Evolutionary conservation across 106 monocot genomes (phyloP), one percentile per base, ranked within the genome.

Genomic region (Ottelia alismoides): DNA sequence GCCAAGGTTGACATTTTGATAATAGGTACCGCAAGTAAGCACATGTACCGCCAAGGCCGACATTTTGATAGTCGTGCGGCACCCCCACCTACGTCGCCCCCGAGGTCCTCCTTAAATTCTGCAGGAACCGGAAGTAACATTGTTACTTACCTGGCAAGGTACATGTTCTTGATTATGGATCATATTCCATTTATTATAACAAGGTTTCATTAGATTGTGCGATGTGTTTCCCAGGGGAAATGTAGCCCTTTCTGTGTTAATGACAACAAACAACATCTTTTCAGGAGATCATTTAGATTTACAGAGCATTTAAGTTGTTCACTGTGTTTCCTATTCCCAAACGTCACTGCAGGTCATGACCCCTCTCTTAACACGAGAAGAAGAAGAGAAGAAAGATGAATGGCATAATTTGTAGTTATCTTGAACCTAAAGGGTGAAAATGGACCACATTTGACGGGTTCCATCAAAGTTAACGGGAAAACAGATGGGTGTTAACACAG

Each of bases 41-140:
- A n/a, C n/a, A n/a, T n/a, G n/a, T n/a, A n/a, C n/a, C n/a, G n/a
- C n/a, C n/a, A n/a, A n/a, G n/a, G n/a, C n/a, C n/a, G n/a, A n/a
- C n/a, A n/a, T n/a, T n/a, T n/a, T n/a, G n/a, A n/a, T n/a, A n/a
- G n/a, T n/a, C n/a, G n/a, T n/a, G n/a, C n/a, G n/a, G n/a, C n/a
- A n/a, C n/a, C n/a, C n/a, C n/a, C n/a, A n/a, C n/a, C n/a, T n/a
- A n/a, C n/a, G n/a, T n/a, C n/a, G n/a, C n/a, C n/a, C n/a, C n/a
- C n/a, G n/a, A n/a, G n/a, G n/a, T n/a, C n/a, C n/a, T n/a, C n/a
- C n/a, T n/a, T n/a, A n/a, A n/a, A n/a, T n/a, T n/a, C n/a, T 43
- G 52, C 76, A 90, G 89, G 84, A 47, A 88, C 84, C 24, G 84
- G 84, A 20, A 96, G 94, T 64, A 96, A 96, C 47, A 85, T 96